These are phyloP conservation scores for Ophiocordyceps sinensis DNA, from an alignment of 2,329 filamentous ascomycete species.

Conservation along the genomic window DNA sequence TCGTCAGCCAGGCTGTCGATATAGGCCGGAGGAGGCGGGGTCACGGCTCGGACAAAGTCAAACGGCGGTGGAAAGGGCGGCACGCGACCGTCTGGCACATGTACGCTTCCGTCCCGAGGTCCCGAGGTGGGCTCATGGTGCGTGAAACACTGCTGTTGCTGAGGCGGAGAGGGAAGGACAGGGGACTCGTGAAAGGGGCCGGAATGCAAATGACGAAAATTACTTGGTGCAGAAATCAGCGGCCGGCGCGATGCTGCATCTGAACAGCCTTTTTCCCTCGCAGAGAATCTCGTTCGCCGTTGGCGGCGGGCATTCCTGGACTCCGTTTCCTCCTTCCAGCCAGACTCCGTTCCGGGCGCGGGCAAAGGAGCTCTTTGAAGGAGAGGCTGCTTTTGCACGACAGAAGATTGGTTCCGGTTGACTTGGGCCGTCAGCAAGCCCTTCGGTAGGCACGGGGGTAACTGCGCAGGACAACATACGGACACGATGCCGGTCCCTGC, in stretches of 20 bases:
- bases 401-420: conserved; percentile 13
- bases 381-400: conserved; percentile 15
- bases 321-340: conserved; percentile 6
- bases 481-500: conserved; percentile 21
- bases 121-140: conserved; percentile 27
- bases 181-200: conserved; percentile 22
- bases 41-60: conserved; percentile 21
- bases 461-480: conserved; percentile 19
- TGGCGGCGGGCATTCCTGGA: conserved; percentile 11
- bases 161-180: conserved; percentile 1
- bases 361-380: conserved; percentile 14
- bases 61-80: conserved; percentile 44
- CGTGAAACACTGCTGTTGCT: conserved; percentile 1
- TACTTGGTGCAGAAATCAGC: conserved; percentile 41
- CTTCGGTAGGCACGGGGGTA: conserved; percentile 5
- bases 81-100: conserved; percentile 23
- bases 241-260: conserved; percentile 33
- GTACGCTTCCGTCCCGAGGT: conserved; percentile 43
- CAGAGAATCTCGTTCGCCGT: conserved; percentile 27
- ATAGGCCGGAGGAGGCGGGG: conserved; percentile 23
- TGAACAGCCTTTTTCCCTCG: conserved; percentile 31
- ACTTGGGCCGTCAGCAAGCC: conserved; percentile 17
- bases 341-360: conserved; percentile 8
- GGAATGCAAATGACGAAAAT: conserved; percentile 45
- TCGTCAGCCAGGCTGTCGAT: conserved; percentile 18